A percentile compares a stretch with the other conserved stretches of the same genome.
Evolutionary conservation across 805 yeast species (phyloP).

Genomic region (Metschnikowia koreensis): DNA sequence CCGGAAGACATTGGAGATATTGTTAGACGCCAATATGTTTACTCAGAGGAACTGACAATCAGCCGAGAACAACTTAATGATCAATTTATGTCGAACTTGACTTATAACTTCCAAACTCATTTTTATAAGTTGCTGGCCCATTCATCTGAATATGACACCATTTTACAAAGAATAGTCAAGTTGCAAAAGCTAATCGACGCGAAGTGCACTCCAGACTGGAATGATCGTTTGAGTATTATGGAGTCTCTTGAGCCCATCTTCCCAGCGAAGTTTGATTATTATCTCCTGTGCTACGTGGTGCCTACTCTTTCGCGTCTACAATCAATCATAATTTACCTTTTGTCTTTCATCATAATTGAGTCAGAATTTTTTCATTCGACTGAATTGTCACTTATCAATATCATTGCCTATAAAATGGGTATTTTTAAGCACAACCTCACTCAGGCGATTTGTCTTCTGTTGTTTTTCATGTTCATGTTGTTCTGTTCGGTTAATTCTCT

Average conservation of each 20-base stretch:
- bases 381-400: slow-evolving; percentile 57
- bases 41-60: slow-evolving; percentile 21
- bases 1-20: slow-evolving; percentile 37
- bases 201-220: slow-evolving; percentile 17
- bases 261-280: slow-evolving; percentile 15
- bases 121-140: slow-evolving; percentile 52
- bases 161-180: slow-evolving; percentile 42
- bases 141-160: slow-evolving; percentile 53
- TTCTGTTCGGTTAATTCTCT: slow-evolving; percentile 63
- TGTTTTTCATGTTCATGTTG: slow-evolving; percentile 62
- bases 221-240: slow-evolving; percentile 16
- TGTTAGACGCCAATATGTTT: slow-evolving; percentile 31
- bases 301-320: slow-evolving; percentile 47
- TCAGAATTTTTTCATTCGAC: slow-evolving; percentile 77
- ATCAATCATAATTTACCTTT: slow-evolving; percentile 40
- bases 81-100: slow-evolving; percentile 48
- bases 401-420: slow-evolving; percentile 36
- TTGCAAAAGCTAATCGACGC: slow-evolving; percentile 17
- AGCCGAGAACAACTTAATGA: slow-evolving; percentile 36
- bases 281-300: slow-evolving; percentile 37
- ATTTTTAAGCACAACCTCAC: slow-evolving; percentile 20
- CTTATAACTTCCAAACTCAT: slow-evolving; percentile 51
- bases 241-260: slow-evolving; percentile 1
- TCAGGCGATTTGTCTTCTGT: slow-evolving; percentile 39
- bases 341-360: slow-evolving; percentile 59